Percentiles rank a stretch among this genome's conserved stretches.
Conservation (phyloP, 805 yeast species). For the Candida tibetensis region DNA sequence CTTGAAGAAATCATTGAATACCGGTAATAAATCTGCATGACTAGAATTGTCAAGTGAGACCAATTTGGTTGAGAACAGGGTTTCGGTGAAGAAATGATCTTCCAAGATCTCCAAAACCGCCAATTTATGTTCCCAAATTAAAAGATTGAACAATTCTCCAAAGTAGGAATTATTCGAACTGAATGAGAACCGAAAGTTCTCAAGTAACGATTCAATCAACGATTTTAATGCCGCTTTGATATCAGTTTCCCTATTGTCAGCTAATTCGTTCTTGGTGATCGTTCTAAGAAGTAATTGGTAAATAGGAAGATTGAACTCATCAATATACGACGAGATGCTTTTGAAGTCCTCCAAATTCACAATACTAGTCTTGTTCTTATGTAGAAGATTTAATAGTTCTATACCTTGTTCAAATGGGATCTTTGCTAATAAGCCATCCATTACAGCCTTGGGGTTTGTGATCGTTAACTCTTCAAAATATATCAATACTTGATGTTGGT, state of each 20-base stretch:
- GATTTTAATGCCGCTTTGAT: constrained; percentile 10
- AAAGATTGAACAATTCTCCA: constrained; percentile 37
- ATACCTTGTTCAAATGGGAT: constrained; percentile 17
- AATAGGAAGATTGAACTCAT: constrained; percentile 37
- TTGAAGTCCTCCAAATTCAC: constrained; percentile 15
- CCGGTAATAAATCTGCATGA: constrained; percentile 29
- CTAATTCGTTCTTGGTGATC: constrained; percentile 15
- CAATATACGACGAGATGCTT: constrained; percentile 12
- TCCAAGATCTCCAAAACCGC: constrained; percentile 28
- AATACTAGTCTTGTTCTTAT: constrained; percentile 5
- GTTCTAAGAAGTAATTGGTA: constrained; percentile 28
- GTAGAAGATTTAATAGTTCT: constrained; percentile 16
- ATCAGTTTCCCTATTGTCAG: constrained; percentile 8
- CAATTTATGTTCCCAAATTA: constrained; percentile 29
- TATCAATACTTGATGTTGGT: constrained; percentile 9
- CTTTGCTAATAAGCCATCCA: constrained; percentile 19
- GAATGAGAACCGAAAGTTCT: constrained; percentile 26
- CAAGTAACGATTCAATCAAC: constrained; percentile 16
- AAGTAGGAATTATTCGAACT: constrained; percentile 31
- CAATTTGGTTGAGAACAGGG: constrained; percentile 8
- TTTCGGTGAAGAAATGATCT: constrained; percentile 21
- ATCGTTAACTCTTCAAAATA: constrained; percentile 15
- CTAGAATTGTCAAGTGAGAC: not conserved
- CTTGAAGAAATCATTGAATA: constrained; percentile 44
- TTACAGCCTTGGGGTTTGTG: constrained; percentile 17